These are phyloP conservation scores for Geotrichum macrosporum DNA, from an alignment of 1,139 yeast species.

Conservation along the genomic window DNA sequence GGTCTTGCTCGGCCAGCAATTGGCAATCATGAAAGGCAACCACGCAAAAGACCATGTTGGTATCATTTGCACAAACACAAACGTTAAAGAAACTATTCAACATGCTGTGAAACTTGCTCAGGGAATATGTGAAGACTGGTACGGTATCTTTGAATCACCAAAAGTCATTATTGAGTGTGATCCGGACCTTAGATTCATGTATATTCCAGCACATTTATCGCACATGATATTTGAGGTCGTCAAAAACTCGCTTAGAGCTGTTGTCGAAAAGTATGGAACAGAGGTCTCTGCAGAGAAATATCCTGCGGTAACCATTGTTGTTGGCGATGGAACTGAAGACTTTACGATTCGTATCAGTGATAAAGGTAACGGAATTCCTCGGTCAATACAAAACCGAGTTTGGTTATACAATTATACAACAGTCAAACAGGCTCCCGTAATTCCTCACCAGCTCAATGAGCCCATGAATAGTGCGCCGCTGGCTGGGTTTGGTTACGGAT, in stretches of 20 bases:
- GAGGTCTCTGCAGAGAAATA: constrained; percentile 43
- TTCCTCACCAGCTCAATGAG: constrained; percentile 50
- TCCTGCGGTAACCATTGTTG: constrained; percentile 72
- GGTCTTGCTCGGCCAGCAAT: constrained; percentile 83
- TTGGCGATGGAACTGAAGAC: constrained; percentile 74
- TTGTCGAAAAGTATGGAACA: constrained; percentile 64
- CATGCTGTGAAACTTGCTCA: constrained; percentile 84
- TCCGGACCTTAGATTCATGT: constrained; percentile 66
- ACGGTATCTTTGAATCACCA: constrained; percentile 77
- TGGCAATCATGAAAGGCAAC: constrained; percentile 64
- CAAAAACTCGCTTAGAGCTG: constrained; percentile 79
- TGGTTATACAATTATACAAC: constrained; percentile 83
- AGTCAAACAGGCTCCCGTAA: constrained; percentile 58
- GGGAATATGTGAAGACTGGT: constrained; percentile 80
- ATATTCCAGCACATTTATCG: constrained; percentile 84
- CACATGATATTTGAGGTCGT: constrained; percentile 82
- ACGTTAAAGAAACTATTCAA: constrained; percentile 70
- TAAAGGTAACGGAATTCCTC: constrained; percentile 80
- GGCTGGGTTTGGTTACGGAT: constrained; percentile 83
- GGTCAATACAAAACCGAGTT: constrained; percentile 68
- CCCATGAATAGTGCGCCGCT: constrained; percentile 60
- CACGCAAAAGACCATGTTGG: constrained; percentile 64
- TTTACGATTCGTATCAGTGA: constrained; percentile 76
- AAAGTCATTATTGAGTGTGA: constrained; percentile 69
- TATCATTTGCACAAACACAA: constrained; percentile 74